A percentile compares a stretch with the other conserved stretches of the same genome.
phyloP scores from a whole-genome alignment of 371 early-diverging fungal species.

The Mortierella sp. region DNA sequence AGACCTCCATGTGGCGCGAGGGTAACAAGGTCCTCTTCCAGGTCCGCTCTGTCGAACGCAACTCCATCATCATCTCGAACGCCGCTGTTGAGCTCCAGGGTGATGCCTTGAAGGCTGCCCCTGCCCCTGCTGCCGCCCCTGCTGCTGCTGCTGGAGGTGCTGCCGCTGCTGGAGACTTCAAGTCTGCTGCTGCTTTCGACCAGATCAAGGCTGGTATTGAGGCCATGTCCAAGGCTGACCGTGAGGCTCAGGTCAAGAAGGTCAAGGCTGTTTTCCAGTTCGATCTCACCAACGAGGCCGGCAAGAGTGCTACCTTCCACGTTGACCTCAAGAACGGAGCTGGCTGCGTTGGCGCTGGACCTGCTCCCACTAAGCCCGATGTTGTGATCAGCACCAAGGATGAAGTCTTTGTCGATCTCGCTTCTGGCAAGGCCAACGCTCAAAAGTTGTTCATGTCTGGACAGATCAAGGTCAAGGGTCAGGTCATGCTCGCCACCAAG shows the following conservation, averaged over 20 bases:
- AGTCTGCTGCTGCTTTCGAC: slow-evolving; percentile 50
- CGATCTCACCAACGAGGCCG: slow-evolving; percentile 67
- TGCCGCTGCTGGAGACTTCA: slow-evolving; percentile 34
- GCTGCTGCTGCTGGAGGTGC: slow-evolving; percentile 31
- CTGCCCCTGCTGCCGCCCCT: slow-evolving; percentile 27
- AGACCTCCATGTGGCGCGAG: slow-evolving; percentile 69
- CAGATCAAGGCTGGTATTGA: slow-evolving; percentile 44
- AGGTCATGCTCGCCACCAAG: slow-evolving; percentile 87
- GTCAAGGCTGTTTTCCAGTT: slow-evolving; percentile 80
- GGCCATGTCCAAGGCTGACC: slow-evolving; percentile 44
- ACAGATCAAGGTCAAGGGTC: slow-evolving; percentile 85
- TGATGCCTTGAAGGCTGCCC: slow-evolving; percentile 39
- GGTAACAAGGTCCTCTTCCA: slow-evolving; percentile 60
- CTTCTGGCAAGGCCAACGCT: slow-evolving; percentile 75
- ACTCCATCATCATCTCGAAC: slow-evolving; percentile 56
- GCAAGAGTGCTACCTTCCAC: slow-evolving; percentile 61
- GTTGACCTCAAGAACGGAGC: slow-evolving; percentile 76
- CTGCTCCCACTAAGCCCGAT: slow-evolving; percentile 57
- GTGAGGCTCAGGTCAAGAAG: slow-evolving; percentile 51
- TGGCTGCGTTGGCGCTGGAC: slow-evolving; percentile 52
- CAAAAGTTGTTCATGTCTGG: slow-evolving; percentile 83
- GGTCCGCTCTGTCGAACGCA: slow-evolving; percentile 61
- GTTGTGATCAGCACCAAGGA: slow-evolving; percentile 63
- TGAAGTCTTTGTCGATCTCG: slow-evolving; percentile 77
- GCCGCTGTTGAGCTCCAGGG: slow-evolving; percentile 59